A percentile compares a stretch with the other conserved stretches of the same genome.
These are phyloP conservation scores for Pulveroboletus frians DNA, from an alignment of 768 basidiomycete species.

Conservation along the genomic window DNA sequence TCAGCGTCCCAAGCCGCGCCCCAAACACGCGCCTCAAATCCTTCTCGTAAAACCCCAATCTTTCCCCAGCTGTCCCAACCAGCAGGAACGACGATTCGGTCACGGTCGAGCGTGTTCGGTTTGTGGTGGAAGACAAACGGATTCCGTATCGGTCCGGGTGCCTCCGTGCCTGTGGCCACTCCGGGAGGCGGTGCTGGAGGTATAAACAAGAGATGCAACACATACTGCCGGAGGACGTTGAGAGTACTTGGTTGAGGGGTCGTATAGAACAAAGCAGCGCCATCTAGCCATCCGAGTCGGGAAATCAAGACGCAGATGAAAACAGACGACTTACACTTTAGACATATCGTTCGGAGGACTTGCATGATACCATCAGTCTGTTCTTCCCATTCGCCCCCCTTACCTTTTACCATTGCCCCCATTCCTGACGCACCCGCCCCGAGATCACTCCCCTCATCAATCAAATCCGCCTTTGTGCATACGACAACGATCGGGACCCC, in stretches of 20 bases:
- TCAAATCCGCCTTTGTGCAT: constrained; percentile 90
- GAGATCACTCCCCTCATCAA: constrained; percentile 75
- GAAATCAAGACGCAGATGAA: background rate
- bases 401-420: constrained; percentile 88
- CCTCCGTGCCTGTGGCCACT: constrained; percentile 30
- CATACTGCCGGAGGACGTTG: constrained; percentile 73
- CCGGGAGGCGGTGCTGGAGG: constrained; percentile 54
- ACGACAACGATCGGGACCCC: constrained; percentile 86
- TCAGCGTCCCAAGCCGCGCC: constrained; percentile 79
- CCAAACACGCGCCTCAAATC: constrained; percentile 80
- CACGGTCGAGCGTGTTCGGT: constrained; percentile 90
- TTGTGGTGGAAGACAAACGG: constrained; percentile 83
- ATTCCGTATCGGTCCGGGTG: constrained; percentile 54
- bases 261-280: constrained; percentile 88
- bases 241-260: constrained; percentile 75
- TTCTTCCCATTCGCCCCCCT: constrained; percentile 93
- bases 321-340: constrained; percentile 67
- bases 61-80: constrained; percentile 99
- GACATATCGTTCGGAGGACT: constrained; percentile 83
- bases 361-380: constrained; percentile 94
- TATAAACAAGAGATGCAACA: constrained; percentile 62
- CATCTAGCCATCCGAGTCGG: constrained; percentile 51
- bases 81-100: constrained; percentile 85
- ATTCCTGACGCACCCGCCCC: constrained; percentile 71
- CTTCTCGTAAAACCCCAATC: constrained; percentile 83